phyloP scores from a whole-genome alignment of 805 yeast species.

The Metschnikowia vanudenii region DNA sequence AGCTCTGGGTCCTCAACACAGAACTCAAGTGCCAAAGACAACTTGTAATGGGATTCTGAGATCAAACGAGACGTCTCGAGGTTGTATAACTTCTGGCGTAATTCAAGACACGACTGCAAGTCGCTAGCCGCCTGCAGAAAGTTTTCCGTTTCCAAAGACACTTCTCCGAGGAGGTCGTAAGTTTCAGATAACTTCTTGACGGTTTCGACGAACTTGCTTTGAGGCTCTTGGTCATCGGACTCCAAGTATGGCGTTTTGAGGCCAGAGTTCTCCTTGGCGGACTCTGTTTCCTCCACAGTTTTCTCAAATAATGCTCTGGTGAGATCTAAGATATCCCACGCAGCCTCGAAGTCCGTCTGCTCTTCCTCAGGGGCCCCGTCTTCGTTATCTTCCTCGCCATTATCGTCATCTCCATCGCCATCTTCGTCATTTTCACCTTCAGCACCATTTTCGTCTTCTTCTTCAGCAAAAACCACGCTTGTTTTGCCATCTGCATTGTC shows the following conservation, averaged over 20 bases:
- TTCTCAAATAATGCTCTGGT: constrained; percentile 66
- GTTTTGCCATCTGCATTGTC: background rate
- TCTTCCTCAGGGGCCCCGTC: constrained; percentile 38
- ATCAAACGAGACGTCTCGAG: constrained; percentile 53
- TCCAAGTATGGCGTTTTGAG: constrained; percentile 29
- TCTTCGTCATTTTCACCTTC: constrained; percentile 20
- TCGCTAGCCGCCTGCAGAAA: constrained; percentile 76
- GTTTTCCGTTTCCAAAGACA: constrained; percentile 85
- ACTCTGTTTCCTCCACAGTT: constrained; percentile 28
- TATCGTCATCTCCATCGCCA: constrained; percentile 14
- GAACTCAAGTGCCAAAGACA: constrained; percentile 77
- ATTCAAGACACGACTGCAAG: constrained; percentile 53
- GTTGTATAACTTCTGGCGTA: constrained; percentile 51
- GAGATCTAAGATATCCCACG: constrained; percentile 84
- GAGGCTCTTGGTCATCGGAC: constrained; percentile 30
- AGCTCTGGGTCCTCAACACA: constrained; percentile 50
- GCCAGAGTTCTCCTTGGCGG: constrained; percentile 5
- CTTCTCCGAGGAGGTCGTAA: constrained; percentile 82
- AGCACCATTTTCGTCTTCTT: constrained; percentile 9
- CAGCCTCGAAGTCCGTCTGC: constrained; percentile 77
- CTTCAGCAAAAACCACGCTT: constrained; percentile 11
- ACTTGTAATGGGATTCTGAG: constrained; percentile 78
- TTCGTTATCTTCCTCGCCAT: constrained; percentile 21
- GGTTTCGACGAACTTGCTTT: constrained; percentile 33
- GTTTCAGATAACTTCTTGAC: constrained; percentile 65